Conservation (phyloP, 163 green algal genomes). For the Chlamydomonas reinhardtii region DNA sequence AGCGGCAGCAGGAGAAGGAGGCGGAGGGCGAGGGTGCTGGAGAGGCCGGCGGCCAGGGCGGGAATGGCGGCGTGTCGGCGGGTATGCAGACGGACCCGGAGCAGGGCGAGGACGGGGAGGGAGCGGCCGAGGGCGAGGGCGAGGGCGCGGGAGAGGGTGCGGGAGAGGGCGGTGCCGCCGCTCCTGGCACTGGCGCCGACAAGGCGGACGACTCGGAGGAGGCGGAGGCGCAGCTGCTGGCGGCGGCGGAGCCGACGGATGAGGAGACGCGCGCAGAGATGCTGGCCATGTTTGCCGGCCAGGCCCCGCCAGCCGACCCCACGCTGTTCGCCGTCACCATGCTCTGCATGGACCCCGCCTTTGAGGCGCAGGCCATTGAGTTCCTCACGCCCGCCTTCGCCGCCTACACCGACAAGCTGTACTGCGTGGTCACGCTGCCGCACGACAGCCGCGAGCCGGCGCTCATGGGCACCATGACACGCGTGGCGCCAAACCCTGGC, state of each 20-base stretch:
- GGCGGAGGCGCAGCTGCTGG: constrained; percentile 10
- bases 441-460: constrained; percentile 63
- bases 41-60: not conserved
- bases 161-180: not conserved
- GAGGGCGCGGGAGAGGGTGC: not conserved
- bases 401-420: constrained; percentile 68
- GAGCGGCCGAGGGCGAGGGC: not conserved
- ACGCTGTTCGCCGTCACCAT: constrained; percentile 76
- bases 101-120: not conserved
- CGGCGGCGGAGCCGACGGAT: constrained; percentile 47
- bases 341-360: constrained; percentile 71
- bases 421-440: constrained; percentile 72
- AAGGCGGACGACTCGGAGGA: not conserved
- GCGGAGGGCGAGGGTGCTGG: not conserved
- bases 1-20: not conserved
- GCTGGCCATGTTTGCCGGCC: constrained; percentile 43
- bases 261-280: constrained; percentile 63
- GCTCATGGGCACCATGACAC: constrained; percentile 67
- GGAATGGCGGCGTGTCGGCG: not conserved
- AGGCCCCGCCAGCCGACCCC: constrained; percentile 21
- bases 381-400: constrained; percentile 69
- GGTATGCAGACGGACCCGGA: not conserved
- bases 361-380: constrained; percentile 59
- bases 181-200: not conserved
- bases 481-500: constrained; percentile 57